Base-by-base conservation (phyloP, 2,329 filamentous ascomycete species). In the Fusarium sacchari region DNA sequence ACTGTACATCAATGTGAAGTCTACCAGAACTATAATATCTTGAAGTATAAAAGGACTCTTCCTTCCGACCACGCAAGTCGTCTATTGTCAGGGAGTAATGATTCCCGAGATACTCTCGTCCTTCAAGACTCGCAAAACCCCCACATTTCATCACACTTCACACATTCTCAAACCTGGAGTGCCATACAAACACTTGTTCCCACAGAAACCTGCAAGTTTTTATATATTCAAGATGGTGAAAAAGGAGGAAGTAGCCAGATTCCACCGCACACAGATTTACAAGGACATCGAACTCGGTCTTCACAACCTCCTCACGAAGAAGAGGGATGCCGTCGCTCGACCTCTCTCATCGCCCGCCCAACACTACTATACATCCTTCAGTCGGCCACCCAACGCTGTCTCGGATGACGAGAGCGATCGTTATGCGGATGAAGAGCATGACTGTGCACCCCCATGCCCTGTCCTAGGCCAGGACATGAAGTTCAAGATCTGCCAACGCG, bases 261-360 rank as follows among this genome's bases (percentile, higher is more conserved):
- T 69, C 36, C 42, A 13, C 18, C 20, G 46, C n/a, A 55, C 52
- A 5, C 40, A 30, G 2, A 46, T 73, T 36, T 73, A 28, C 52
- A 40, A 11, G 11, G 69, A 72, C 12, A n/a, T 72, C 11, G 42
- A 52, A 36, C 18, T 53, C n/a, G 69, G 26, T 22, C 64, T 72
- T 10, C 55, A 46, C n/a, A 60, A 56, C n/a, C 26, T 61, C 30
- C 42, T 72, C 15, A 14, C 13, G 3, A 40, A 26, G 20, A 42
- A 37, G 7, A 66, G 63, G 15, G 6, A 22, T 18, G 17, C 6
- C 6, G 3, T 10, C 8, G 34, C 28, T 34, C 42, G 52, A 5
- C 15, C 28, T 20, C 46, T 18, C 37, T 14, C 18, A 15, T 53
- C 59, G 1, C 10, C n/a, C 17, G 15, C n/a, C 5, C 50, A 64